phyloP scores from a whole-genome alignment of 208 protist genomes.

The Trichomonas gallinae region DNA sequence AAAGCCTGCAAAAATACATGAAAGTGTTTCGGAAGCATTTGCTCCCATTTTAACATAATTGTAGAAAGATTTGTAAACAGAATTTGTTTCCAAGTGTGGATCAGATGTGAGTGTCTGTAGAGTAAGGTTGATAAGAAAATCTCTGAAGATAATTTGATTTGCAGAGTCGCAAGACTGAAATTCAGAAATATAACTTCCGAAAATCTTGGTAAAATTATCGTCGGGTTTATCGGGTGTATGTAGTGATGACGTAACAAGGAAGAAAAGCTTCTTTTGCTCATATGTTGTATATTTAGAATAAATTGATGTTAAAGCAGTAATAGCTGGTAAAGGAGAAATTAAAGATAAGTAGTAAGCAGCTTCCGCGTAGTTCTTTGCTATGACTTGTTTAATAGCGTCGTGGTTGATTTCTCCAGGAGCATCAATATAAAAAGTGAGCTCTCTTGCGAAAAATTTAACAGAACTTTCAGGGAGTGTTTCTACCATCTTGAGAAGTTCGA shows the following conservation, averaged over 20 bases:
- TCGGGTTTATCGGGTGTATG: background rate
- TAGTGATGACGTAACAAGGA: background rate
- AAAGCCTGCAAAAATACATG: background rate
- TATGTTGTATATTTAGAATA: background rate
- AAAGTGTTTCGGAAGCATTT: background rate
- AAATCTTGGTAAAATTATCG: background rate
- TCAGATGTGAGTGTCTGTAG: background rate
- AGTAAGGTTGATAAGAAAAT: background rate
- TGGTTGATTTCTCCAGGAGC: background rate
- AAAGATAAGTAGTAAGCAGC: background rate
- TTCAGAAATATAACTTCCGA: background rate
- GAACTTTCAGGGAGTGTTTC: background rate
- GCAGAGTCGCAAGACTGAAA: background rate
- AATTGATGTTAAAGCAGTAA: background rate
- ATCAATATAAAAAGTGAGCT: background rate
- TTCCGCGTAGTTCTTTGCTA: background rate
- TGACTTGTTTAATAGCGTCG: background rate
- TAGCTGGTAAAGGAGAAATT: background rate
- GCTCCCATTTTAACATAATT: background rate
- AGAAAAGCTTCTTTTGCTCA: background rate
- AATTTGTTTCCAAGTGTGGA: background rate
- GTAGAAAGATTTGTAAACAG: background rate
- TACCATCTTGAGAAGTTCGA: background rate
- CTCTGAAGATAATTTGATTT: background rate
- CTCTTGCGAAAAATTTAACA: background rate